Base-by-base conservation (phyloP, 495 filamentous ascomycete species). In the Talaromyces ruber region DNA sequence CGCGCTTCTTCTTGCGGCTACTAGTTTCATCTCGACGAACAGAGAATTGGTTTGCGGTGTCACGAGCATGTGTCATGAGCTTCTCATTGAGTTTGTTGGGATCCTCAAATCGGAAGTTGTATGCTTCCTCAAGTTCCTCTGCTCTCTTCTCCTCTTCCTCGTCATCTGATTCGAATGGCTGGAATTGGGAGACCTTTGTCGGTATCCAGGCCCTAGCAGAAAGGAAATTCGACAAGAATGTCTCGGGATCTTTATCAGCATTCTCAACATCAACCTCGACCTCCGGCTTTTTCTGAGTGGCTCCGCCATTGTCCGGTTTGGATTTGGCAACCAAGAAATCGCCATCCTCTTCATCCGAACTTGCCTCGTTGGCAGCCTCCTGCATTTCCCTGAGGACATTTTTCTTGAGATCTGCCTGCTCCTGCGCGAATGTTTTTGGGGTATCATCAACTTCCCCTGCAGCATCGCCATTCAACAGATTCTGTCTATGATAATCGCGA, bases 91-190 rank as follows among this genome's bases (percentile, higher is more conserved):
- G 82, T 64, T 86, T 88, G 66, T 80, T 81, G 1, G 94, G 92
- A 66, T 98, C 89, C 68, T 98, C 94, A 67, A 98, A 98, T 25
- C 94, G 89, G 73, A 97, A 78, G 73, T 98, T 98, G 77, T 95
- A 98, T n/a, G 92, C 93, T 59, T 88, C 82, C 71, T 98, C 94
- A 65, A 92, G 92, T 28, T 84, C 83, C 26, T 98, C 94, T 34
- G 93, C 93, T 26, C 86, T 82, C 14, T 84, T 79, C 55, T 92
- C 88, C 29, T 92, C 88, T 58, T 93, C 90, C 22, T 89, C 90
- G 59, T 97, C 94, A 65, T 98, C 94, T 0, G 91, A 95, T 62
- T 97, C 92, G 59, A 98, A 88, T 7, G 92, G 88, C 56, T 89
- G 76, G 66, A 86, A 88, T 9, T 75, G 74, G 26, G 83, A 78